phyloP scores from a whole-genome alignment of 192 early-diverging fungal species.

The Coemansia sp. region DNA sequence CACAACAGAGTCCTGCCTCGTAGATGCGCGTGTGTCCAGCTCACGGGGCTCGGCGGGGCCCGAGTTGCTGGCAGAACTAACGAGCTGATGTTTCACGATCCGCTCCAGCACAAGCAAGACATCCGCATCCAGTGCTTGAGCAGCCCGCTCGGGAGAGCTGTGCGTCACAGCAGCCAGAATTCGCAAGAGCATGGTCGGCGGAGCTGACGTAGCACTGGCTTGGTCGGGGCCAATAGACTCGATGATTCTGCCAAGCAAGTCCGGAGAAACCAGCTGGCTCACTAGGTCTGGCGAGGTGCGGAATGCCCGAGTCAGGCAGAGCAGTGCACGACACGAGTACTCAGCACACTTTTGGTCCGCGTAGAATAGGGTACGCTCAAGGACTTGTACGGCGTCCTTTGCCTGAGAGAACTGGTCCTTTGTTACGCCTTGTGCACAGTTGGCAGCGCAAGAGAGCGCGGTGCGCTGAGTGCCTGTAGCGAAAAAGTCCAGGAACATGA shows the following conservation, averaged over 20 bases:
- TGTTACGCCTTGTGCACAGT: constrained; percentile 63
- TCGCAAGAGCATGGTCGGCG: constrained; percentile 15
- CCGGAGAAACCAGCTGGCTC: constrained; percentile 62
- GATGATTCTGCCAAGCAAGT: constrained; percentile 62
- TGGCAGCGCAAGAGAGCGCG: constrained; percentile 75
- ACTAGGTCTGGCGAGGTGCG: constrained; percentile 57
- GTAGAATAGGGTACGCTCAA: constrained; percentile 72
- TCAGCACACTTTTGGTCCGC: constrained; percentile 77
- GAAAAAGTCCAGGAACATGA: constrained; percentile 93
- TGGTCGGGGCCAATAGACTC: constrained; percentile 55
- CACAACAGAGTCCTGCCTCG: background rate
- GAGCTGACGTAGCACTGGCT: constrained; percentile 24
- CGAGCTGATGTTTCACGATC: constrained; percentile 11
- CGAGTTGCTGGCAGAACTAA: background rate
- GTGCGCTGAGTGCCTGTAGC: constrained; percentile 80
- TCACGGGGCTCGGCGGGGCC: background rate
- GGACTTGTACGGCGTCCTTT: constrained; percentile 67
- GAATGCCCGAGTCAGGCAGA: constrained; percentile 67
- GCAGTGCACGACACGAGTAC: constrained; percentile 65
- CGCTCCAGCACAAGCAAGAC: constrained; percentile 9
- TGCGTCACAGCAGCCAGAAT: constrained; percentile 14
- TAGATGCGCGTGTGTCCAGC: background rate
- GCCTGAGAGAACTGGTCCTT: constrained; percentile 62
- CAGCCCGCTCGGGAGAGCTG: constrained; percentile 18
- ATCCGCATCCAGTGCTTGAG: constrained; percentile 21